phyloP scores from a whole-genome alignment of 306 rosid genomes.

The Boehmeria nivea region DNA sequence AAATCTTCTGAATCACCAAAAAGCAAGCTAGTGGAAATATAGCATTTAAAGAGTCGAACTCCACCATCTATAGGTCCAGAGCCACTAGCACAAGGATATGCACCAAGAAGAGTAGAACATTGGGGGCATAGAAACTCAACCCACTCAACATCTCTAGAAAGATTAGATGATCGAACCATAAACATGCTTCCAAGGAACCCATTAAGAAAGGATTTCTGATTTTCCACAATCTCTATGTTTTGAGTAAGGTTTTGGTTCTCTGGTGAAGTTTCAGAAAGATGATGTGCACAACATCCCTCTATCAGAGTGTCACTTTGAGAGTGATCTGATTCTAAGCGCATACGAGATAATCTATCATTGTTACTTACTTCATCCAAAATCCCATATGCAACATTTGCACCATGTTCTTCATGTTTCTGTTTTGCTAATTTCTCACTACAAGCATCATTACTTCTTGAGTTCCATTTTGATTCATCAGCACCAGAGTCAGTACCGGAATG shows the following conservation, averaged over 20 bases:
- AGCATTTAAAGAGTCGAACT: slow-evolving; percentile 75
- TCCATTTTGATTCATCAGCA: slow-evolving; percentile 14
- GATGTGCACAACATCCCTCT: slow-evolving; percentile 39
- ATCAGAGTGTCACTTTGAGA: slow-evolving; percentile 14
- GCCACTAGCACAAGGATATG: slow-evolving; percentile 63
- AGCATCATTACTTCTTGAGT: slow-evolving; percentile 23
- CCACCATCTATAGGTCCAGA: slow-evolving; percentile 69
- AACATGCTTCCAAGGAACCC: slow-evolving; percentile 86
- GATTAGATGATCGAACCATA: slow-evolving; percentile 80
- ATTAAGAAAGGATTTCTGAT: slow-evolving; percentile 60
- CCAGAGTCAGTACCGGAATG: slow-evolving; percentile 17
- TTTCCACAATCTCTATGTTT: slow-evolving; percentile 35
- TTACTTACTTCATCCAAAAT: slow-evolving; percentile 22
- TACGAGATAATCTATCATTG: slow-evolving; percentile 23
- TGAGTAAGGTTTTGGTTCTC: slow-evolving; percentile 23
- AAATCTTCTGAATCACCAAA: slow-evolving; percentile 46
- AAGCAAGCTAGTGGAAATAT: slow-evolving; percentile 55
- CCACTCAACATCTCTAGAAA: slow-evolving; percentile 72
- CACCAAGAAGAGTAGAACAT: slow-evolving; percentile 75
- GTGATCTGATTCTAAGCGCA: slow-evolving; percentile 27
- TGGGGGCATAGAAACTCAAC: slow-evolving; percentile 67
- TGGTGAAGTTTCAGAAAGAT: slow-evolving; percentile 29
- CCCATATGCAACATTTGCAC: slow-evolving; percentile 22
- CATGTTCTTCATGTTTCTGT: slow-evolving; percentile 30
- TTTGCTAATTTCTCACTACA: slow-evolving; percentile 19